Evolutionary conservation across 2,329 filamentous ascomycete genomes (phyloP).

Genomic region (Cercospora canescens): DNA sequence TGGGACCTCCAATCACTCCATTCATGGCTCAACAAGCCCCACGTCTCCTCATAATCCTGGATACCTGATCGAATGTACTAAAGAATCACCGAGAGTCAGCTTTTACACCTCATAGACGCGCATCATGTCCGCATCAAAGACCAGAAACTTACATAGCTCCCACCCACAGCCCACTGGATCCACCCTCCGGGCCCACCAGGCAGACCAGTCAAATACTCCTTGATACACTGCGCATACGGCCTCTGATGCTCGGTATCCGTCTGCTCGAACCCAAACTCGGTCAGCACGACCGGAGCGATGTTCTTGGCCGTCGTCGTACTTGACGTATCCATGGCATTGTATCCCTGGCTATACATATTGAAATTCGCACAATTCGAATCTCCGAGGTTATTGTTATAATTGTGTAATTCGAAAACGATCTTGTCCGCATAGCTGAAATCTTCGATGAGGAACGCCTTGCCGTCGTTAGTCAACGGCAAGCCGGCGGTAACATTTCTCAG

Average conservation of each 20-base stretch:
- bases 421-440: slow-evolving; percentile 56
- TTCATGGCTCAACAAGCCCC: slow-evolving; percentile 54
- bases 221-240: slow-evolving; percentile 56
- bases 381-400: slow-evolving; percentile 50
- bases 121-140: neutral
- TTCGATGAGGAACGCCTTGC: slow-evolving; percentile 50
- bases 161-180: slow-evolving; percentile 56
- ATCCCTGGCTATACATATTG: slow-evolving; percentile 52
- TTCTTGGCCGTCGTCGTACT: slow-evolving; percentile 10
- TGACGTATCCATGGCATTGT: slow-evolving; percentile 50
- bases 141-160: slow-evolving; percentile 46
- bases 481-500: slow-evolving; percentile 44
- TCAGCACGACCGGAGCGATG: slow-evolving; percentile 51
- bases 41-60: neutral
- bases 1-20: slow-evolving; percentile 45
- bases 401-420: slow-evolving; percentile 62
- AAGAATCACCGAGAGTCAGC: neutral
- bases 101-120: neutral
- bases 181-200: slow-evolving; percentile 55
- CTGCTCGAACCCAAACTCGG: slow-evolving; percentile 58
- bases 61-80: slow-evolving; percentile 31
- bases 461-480: slow-evolving; percentile 44
- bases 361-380: slow-evolving; percentile 50
- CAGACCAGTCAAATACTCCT: slow-evolving; percentile 48
- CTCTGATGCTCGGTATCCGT: slow-evolving; percentile 48